Conservation (phyloP, 2,329 filamentous ascomycete species). For the Xylaria sp. region DNA sequence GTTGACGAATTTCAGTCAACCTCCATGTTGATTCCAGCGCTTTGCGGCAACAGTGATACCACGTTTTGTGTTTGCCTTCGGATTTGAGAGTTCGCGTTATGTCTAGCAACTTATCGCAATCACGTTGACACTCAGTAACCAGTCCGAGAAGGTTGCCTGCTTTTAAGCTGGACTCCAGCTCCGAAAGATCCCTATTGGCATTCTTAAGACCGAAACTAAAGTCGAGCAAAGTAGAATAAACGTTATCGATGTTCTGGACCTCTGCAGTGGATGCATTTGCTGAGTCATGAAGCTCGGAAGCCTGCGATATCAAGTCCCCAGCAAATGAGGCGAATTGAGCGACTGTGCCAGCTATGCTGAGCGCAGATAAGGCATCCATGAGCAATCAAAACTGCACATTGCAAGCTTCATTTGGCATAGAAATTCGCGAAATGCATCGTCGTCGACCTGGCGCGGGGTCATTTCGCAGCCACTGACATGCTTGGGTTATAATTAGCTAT, state of each 20-base stretch:
- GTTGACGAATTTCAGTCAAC: constrained; percentile 19
- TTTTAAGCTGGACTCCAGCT: constrained; percentile 11
- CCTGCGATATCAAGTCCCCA: constrained; percentile 18
- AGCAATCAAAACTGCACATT: constrained; percentile 19
- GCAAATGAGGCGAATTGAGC: constrained; percentile 30
- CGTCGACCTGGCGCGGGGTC: constrained; percentile 20
- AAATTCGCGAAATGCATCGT: background rate
- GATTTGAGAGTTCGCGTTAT: constrained; percentile 25
- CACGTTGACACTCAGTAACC: constrained; percentile 23
- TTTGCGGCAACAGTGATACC: constrained; percentile 23
- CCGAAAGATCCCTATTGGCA: constrained; percentile 19
- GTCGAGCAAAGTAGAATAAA: constrained; percentile 23
- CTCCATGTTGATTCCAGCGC: constrained; percentile 28
- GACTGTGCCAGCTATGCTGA: constrained; percentile 29
- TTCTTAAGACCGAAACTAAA: constrained; percentile 26
- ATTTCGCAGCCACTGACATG: constrained; percentile 7
- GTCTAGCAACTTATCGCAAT: constrained; percentile 24
- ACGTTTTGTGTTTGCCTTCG: constrained; percentile 20
- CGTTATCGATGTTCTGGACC: constrained; percentile 22
- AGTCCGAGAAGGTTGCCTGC: constrained; percentile 20
- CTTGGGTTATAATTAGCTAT: constrained; percentile 13
- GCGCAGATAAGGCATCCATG: constrained; percentile 31
- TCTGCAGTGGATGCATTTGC: constrained; percentile 18
- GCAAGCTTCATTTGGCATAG: background rate
- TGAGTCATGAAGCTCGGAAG: constrained; percentile 25